Conservation (phyloP, 352 stramenopile species). For the Globisporangium iwayamae region DNA sequence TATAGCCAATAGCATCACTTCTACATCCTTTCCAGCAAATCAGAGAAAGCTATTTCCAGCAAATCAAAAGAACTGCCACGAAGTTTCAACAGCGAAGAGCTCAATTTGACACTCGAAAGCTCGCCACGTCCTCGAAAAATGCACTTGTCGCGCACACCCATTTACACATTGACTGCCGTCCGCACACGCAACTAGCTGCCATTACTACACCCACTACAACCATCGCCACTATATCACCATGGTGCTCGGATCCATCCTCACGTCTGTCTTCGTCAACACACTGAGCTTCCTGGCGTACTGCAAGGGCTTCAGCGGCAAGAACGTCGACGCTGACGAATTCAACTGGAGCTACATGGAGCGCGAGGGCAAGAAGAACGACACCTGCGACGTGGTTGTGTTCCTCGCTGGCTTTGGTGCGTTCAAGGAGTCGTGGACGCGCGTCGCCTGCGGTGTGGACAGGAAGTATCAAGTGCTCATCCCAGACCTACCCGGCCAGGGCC, state of each 20-base stretch:
- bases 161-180: neutral
- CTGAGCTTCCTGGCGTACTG: constrained; percentile 57
- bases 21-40: neutral
- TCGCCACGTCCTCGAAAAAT: neutral
- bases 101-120: neutral
- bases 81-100: neutral
- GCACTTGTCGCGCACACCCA: neutral
- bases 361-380: constrained; percentile 30
- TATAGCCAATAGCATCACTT: neutral
- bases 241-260: constrained; percentile 22
- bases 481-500: constrained; percentile 64
- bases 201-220: neutral
- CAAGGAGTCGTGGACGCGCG: constrained; percentile 65
- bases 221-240: constrained; percentile 10
- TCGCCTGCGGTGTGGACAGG: constrained; percentile 47
- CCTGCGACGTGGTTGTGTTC: constrained; percentile 54
- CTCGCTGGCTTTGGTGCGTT: constrained; percentile 70
- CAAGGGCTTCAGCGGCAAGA: constrained; percentile 48
- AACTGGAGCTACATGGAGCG: constrained; percentile 76
- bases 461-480: constrained; percentile 58
- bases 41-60: neutral
- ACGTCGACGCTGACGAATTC: constrained; percentile 40
- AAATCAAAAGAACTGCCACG: neutral
- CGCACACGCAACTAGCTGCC: neutral
- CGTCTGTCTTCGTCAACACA: constrained; percentile 29